Percentiles rank a stretch among this genome's conserved stretches.
Evolutionary conservation across 108 stramenopile genomes (phyloP).

Genomic region (Fistulifera pelliculosa): DNA sequence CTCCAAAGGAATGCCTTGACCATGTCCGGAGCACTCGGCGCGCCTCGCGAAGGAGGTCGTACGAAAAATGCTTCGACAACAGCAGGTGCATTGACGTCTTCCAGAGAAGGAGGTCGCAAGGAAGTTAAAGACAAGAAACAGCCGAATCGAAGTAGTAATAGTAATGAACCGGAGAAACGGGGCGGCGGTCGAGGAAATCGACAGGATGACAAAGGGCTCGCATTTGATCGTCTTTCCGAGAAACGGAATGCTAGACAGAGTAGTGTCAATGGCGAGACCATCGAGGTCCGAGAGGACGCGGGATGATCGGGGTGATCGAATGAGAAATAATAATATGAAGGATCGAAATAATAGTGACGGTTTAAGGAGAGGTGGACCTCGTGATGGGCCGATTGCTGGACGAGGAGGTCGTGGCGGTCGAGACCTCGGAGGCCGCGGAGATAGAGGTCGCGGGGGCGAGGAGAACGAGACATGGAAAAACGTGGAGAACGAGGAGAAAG

Average conservation of each 20-base stretch:
- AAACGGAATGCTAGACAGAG: neutral
- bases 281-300: neutral
- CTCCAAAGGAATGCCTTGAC: slow-evolving; percentile 43
- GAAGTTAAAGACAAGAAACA: slow-evolving; percentile 6
- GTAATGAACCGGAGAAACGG: slow-evolving; percentile 1
- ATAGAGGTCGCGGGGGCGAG: neutral
- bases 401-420: slow-evolving; percentile 13
- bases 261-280: slow-evolving; percentile 1
- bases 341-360: too few relatives aligned
- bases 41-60: slow-evolving; percentile 42
- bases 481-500: slow-evolving; percentile 12
- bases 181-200: slow-evolving; percentile 2
- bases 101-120: neutral
- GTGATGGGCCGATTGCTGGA: slow-evolving; percentile 1
- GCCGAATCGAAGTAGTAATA: neutral
- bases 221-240: slow-evolving; percentile 16
- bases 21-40: slow-evolving; percentile 71
- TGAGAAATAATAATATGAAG: too few relatives aligned
- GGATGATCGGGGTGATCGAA: neutral
- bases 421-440: neutral
- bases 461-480: slow-evolving; percentile 2
- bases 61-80: slow-evolving; percentile 2
- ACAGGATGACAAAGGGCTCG: slow-evolving; percentile 12
- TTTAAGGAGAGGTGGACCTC: neutral
- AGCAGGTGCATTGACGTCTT: neutral